Conservation (phyloP, 2,329 filamentous ascomycete genomes). For the Xylariales sp. region DNA sequence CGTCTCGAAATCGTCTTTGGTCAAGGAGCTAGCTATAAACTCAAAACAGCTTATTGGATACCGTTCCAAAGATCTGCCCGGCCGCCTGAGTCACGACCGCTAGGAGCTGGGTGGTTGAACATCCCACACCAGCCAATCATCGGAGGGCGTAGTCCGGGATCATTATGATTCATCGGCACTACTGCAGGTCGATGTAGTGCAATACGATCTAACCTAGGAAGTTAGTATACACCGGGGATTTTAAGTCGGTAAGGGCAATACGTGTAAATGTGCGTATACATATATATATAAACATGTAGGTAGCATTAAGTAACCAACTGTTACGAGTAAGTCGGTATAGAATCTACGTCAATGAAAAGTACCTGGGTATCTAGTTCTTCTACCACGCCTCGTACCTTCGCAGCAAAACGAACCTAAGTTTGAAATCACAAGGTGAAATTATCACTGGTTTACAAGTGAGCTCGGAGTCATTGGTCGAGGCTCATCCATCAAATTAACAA, state of each 20-base stretch:
- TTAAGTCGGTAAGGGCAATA: background rate
- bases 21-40: background rate
- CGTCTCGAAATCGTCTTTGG: too few relatives aligned
- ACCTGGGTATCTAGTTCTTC: too few relatives aligned
- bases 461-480: background rate
- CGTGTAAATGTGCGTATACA: background rate
- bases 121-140: constrained; percentile 38
- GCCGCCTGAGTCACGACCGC: constrained; percentile 18
- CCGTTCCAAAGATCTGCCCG: background rate
- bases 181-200: constrained; percentile 14
- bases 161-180: constrained; percentile 48
- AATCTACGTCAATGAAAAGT: too few relatives aligned
- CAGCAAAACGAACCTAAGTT: too few relatives aligned
- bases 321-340: too few relatives aligned
- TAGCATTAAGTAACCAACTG: background rate
- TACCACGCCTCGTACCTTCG: too few relatives aligned
- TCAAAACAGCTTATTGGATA: background rate
- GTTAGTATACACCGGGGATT: too few relatives aligned
- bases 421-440: background rate
- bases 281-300: background rate
- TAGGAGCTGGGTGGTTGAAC: background rate
- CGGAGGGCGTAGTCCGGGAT: constrained; percentile 21
- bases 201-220: background rate
- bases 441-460: too few relatives aligned
- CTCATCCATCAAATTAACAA: background rate